Percentiles rank a stretch among this genome's conserved stretches.
Conservation (phyloP, 768 basidiomycete species). For the Ephemerocybe angulata region DNA sequence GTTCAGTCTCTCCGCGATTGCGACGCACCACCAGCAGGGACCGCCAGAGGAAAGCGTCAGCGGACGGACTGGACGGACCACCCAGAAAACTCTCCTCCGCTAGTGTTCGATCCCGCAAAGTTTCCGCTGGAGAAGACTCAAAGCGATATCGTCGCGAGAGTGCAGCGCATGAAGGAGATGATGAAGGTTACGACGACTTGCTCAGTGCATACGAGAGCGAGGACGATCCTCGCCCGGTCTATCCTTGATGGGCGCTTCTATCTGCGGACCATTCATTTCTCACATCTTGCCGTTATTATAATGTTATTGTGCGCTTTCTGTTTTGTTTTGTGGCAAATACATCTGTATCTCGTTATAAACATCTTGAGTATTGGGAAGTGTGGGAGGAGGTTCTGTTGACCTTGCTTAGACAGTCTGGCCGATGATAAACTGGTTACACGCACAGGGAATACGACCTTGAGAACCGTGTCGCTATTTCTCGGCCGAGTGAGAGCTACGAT, state of each 20-base stretch:
- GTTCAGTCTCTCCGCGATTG: too few relatives aligned
- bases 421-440: conserved; percentile 12
- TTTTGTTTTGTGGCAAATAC: conserved; percentile 24
- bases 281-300: not conserved
- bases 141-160: too few relatives aligned
- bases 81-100: too few relatives aligned
- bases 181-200: too few relatives aligned
- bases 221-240: conserved; percentile 30
- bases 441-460: conserved; percentile 65
- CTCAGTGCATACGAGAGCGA: conserved; percentile 86
- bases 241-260: not conserved
- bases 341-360: conserved; percentile 63
- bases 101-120: too few relatives aligned
- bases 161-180: too few relatives aligned
- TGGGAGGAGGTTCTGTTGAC: conserved; percentile 59
- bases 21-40: conserved; percentile 20
- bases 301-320: too few relatives aligned
- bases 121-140: too few relatives aligned
- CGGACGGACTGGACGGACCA: too few relatives aligned
- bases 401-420: not conserved
- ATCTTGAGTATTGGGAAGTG: conserved; percentile 55
- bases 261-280: not conserved
- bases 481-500: conserved; percentile 45
- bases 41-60: conserved; percentile 47
- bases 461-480: conserved; percentile 21